These are phyloP conservation scores for Clonostachys rosea DNA, from an alignment of 2,329 filamentous ascomycete species.

Conservation along the genomic window DNA sequence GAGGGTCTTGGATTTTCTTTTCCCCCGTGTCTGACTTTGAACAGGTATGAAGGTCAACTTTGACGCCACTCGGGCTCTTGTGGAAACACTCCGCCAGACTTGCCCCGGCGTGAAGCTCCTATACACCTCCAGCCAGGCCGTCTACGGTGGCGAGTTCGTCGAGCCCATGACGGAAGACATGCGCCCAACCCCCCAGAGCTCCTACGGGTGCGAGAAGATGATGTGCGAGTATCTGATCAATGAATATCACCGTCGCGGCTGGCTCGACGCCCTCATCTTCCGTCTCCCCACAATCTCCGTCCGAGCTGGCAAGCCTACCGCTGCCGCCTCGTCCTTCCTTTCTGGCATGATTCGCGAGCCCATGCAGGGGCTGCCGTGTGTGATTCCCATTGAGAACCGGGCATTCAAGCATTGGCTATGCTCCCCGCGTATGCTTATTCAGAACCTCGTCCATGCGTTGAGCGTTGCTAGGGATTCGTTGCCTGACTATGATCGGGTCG, in stretches of 20 bases:
- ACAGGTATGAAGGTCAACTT: slow-evolving; percentile 42
- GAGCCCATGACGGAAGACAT: slow-evolving; percentile 33
- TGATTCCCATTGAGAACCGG: slow-evolving; percentile 36
- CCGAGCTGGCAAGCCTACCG: slow-evolving; percentile 53
- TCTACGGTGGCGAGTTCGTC: slow-evolving; percentile 42
- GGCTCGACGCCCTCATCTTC: slow-evolving; percentile 51
- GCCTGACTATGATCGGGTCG: slow-evolving; percentile 8
- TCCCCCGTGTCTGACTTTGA: too few species aligned
- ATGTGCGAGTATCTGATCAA: slow-evolving; percentile 42
- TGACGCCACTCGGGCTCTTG: slow-evolving; percentile 46
- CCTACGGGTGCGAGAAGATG: slow-evolving; percentile 54
- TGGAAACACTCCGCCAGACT: slow-evolving; percentile 41
- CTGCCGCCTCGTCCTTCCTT: slow-evolving; percentile 53
- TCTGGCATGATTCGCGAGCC: slow-evolving; percentile 56
- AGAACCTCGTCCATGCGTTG: slow-evolving; percentile 33
- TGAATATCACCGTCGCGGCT: slow-evolving; percentile 37
- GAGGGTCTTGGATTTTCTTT: too few species aligned
- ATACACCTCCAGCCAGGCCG: slow-evolving; percentile 54
- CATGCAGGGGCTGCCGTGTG: slow-evolving; percentile 32
- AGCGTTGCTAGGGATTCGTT: slow-evolving; percentile 8
- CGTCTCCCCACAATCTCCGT: slow-evolving; percentile 58
- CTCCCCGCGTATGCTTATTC: slow-evolving; percentile 36
- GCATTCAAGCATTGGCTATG: slow-evolving; percentile 40
- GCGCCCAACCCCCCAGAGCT: slow-evolving; percentile 48
- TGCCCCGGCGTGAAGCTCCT: slow-evolving; percentile 47